Percentiles rank a stretch among this genome's conserved stretches.
These are phyloP conservation scores for Chalciporus chontae DNA, from an alignment of 768 basidiomycete genomes.

Conservation along the genomic window DNA sequence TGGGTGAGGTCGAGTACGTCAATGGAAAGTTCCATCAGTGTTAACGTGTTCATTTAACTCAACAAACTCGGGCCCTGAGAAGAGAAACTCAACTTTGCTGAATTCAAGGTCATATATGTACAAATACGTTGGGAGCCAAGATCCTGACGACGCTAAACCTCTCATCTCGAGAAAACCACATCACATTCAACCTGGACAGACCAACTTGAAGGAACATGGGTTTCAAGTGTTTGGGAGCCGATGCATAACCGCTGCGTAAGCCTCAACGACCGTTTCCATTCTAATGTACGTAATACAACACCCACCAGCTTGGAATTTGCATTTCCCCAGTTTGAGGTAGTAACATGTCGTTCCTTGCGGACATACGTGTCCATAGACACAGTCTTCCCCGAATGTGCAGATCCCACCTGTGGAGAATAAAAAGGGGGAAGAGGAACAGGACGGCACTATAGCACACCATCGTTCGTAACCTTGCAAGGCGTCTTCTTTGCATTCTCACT, in stretches of 20 bases:
- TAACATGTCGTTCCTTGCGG: constrained; percentile 51
- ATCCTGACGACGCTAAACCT: constrained; percentile 6
- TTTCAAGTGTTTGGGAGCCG: constrained; percentile 20
- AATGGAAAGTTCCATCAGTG: constrained; percentile 32
- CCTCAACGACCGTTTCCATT: constrained; percentile 9
- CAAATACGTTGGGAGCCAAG: constrained; percentile 24
- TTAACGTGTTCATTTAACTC: constrained; percentile 29
- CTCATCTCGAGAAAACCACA: constrained; percentile 14
- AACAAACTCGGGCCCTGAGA: constrained; percentile 24
- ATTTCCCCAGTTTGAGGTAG: constrained; percentile 50
- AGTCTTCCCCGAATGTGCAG: constrained; percentile 59
- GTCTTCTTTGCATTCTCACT: constrained; percentile 56
- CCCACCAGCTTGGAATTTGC: constrained; percentile 61
- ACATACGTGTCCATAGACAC: constrained; percentile 40
- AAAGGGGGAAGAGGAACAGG: constrained; percentile 2
- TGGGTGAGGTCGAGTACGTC: constrained; percentile 28
- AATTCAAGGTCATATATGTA: constrained; percentile 32
- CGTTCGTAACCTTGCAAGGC: constrained; percentile 58
- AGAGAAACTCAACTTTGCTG: constrained; percentile 16
- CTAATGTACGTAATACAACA: constrained; percentile 12
- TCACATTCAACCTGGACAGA: neutral
- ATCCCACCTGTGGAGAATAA: constrained; percentile 39
- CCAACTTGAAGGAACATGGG: constrained; percentile 9
- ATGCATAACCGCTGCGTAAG: constrained; percentile 40
- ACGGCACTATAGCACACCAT: constrained; percentile 36